phyloP scores from a whole-genome alignment of 352 stramenopile species.

The Thalassiosira livingstoniorum region DNA sequence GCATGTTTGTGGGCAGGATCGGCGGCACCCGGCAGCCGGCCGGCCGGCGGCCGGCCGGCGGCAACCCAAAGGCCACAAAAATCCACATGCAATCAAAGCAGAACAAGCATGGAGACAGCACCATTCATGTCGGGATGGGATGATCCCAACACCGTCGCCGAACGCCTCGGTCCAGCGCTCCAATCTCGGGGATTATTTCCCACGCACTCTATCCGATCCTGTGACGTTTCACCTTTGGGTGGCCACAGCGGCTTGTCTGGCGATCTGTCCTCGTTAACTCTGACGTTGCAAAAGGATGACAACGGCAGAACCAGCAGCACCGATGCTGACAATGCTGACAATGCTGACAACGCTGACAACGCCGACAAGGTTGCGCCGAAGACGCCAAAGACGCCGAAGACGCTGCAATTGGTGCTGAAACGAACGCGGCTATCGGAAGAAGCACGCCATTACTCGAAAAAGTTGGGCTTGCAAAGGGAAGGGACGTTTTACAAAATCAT shows the following conservation, averaged over 20 bases:
- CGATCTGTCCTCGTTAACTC: conserved; percentile 13
- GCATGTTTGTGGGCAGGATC: no score
- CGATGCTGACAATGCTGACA: not conserved
- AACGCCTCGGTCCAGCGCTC: conserved; percentile 14
- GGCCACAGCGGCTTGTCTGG: conserved; percentile 16
- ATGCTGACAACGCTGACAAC: not conserved
- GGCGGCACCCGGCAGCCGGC: no score
- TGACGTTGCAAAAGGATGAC: conserved; percentile 16
- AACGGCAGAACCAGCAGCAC: not conserved
- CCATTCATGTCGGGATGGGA: conserved; percentile 26
- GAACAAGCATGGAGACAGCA: conserved; percentile 12
- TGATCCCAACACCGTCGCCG: conserved; percentile 3
- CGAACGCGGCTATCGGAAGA: conserved; percentile 18
- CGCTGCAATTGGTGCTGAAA: conserved; percentile 20
- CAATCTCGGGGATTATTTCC: conserved; percentile 2
- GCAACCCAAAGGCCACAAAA: no score
- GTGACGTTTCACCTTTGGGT: not conserved
- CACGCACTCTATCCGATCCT: not conserved
- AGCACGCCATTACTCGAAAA: conserved; percentile 23
- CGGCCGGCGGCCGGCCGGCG: no score
- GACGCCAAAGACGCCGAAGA: not conserved
- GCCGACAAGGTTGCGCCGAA: no score
- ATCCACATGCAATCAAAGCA: no score
- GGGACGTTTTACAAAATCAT: conserved; percentile 26
- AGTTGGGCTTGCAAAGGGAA: conserved; percentile 23